Evolutionary conservation across 345 rosid genomes (phyloP).

Genomic region (Populus davidiana): DNA sequence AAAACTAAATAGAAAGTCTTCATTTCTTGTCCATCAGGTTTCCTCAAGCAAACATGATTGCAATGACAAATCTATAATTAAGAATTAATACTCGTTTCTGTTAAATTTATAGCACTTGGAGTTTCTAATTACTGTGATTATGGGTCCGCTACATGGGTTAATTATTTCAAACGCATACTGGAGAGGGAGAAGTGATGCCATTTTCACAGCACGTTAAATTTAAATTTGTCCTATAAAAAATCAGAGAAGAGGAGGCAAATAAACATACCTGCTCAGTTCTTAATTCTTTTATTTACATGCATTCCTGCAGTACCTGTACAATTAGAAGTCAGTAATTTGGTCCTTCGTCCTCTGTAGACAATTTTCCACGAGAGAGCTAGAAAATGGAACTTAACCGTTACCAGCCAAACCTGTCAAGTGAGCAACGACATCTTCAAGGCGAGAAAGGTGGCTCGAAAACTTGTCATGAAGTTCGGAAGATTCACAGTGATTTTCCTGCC

Average conservation of each 20-base stretch:
- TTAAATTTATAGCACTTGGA: not conserved
- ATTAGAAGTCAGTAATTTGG: not conserved
- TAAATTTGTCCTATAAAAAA: not conserved
- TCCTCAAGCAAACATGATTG: not conserved
- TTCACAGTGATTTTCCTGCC: constrained; percentile 46
- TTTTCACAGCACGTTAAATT: not conserved
- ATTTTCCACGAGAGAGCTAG: not conserved
- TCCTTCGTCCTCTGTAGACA: not conserved
- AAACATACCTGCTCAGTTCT: not conserved
- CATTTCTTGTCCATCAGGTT: not conserved
- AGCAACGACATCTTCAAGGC: constrained; percentile 61
- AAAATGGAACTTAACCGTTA: constrained; percentile 15
- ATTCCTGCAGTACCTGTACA: not conserved
- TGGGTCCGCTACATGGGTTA: not conserved
- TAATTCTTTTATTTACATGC: not conserved
- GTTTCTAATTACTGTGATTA: not conserved
- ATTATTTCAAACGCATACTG: not conserved
- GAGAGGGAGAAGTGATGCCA: not conserved
- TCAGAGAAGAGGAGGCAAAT: constrained; percentile 3
- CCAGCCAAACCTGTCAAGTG: constrained; percentile 48
- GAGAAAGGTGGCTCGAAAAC: constrained; percentile 54
- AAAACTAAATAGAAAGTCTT: not conserved
- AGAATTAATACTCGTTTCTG: not conserved
- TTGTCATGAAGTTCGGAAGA: constrained; percentile 50
- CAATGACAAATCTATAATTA: not conserved